Evolutionary conservation across 164 flowering plant genomes (phyloP), one percentile per base, ranked within the genome.

Genomic region (Annona squamosa): DNA sequence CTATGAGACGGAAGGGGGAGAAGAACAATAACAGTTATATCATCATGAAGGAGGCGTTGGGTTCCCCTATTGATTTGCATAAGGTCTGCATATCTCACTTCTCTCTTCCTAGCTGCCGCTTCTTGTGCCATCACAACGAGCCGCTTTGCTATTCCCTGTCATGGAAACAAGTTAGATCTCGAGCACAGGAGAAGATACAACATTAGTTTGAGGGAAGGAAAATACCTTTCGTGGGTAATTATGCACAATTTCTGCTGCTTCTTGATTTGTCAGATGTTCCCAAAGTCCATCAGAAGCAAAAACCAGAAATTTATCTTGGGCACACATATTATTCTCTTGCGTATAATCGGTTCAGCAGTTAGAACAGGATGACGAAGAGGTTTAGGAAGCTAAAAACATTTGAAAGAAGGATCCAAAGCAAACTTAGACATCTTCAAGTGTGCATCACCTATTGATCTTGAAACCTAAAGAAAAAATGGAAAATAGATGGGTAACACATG

Each of bases 241-340:
- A 63, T 77, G 12, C 52, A 94, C 95, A 5, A 91, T 84, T 59
- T 89, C 90, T 41, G 75, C 97, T 13, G 91, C 98, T 76, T 87
- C 82, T 78, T 91, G 87, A 72, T 89, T 87, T 10, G 90, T 79
- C 79, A 92, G 0, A 56, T 84, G 89, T 48, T 92, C 97, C 98
- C 98, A 93, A 2, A 93, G 91, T 16, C 97, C 98, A 81, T 92
- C 98, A 65, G 97, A 91, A 66, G 96, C 98, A 85, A 90, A 92
- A 65, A 94, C 87, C 46, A 94, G 13, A 71, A 92, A 94, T 46
- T 81, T 85, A 69, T 92, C 97, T 65, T 75, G 79, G 16, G 91
- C 82, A 56, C 62, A 71, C n/a, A n/a, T 42, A 94, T 66, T 13
- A 45, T 78, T 78, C 91, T 80, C 1, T 84, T 71, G 48, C 1